Base-by-base conservation (phyloP, 2,329 filamentous ascomycete genomes). In the Leptographium galeiforme region DNA sequence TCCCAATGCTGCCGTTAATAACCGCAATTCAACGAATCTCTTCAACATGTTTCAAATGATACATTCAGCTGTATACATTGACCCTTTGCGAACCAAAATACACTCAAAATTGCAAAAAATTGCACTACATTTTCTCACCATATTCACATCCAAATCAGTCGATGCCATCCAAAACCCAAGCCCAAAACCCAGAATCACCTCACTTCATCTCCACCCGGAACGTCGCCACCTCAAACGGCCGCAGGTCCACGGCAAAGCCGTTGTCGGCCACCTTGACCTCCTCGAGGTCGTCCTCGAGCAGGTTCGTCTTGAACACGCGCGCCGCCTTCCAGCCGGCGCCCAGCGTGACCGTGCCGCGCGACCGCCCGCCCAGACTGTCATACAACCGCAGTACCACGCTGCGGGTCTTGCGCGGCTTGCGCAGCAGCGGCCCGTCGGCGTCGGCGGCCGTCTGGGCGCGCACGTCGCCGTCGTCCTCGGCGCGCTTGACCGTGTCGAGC, bases 401-500 rank as follows among this genome's bases (percentile, higher is more conserved):
- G 66, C 79, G 79, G 0, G 88, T 89, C 60, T 80, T 78, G 54
- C 86, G 80, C 59, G 73, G 73, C 4, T 79, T 77, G 36, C 91
- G 69, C 56, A 65, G 55, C 32, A 52, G 56, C 39, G 57, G 54
- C 8, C 55, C 56, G 39, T 56, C 56, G 30, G 55, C 55, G n/a
- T 44, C 57, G 11, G 51, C n/a, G 38, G 55, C 54, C 39, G 78
- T 77, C 25, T 79, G 78, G 4, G 75, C 68, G 46, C 76, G 80
- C 45, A 89, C 78, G 60, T 89, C 87, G 62, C 85, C 82, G 59
- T 91, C 87, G 61, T 91, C 87, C 64, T 91, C 87, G n/a, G 88
- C 93, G 54, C 93, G 84, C 76, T 98, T 98, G 67, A 98, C 77
- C 1, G 84, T 85, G 65, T 98, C 93, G 0, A 98, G 73, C 4